Conservation (phyloP, 257 asterid genomes). For the Salvia hispanica region DNA sequence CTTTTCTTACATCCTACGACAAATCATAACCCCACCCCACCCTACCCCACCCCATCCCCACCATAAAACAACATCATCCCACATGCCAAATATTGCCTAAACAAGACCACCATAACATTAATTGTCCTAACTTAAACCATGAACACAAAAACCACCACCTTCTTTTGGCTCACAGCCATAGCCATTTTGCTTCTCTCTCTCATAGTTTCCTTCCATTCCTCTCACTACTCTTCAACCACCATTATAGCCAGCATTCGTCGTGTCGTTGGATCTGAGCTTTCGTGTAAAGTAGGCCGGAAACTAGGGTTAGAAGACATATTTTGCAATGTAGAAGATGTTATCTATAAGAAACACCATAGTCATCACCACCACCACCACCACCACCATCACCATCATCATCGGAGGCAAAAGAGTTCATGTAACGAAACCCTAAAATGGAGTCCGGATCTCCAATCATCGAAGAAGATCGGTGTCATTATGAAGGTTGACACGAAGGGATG, state of each 20-base stretch:
- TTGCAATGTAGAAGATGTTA: conserved; percentile 25
- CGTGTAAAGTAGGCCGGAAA: conserved; percentile 30
- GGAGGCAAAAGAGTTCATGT: conserved; percentile 33
- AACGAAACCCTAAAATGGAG: conserved; percentile 43
- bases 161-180: conserved; percentile 57
- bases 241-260: neutral
- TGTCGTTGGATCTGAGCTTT: conserved; percentile 24
- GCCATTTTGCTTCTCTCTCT: conserved; percentile 49
- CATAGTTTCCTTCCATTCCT: conserved; percentile 35
- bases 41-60: neutral
- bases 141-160: conserved; percentile 44
- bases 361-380: conserved; percentile 35
- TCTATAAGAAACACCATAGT: conserved; percentile 27
- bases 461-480: conserved; percentile 49
- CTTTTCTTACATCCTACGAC: conserved; percentile 70
- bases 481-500: conserved; percentile 70
- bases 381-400: conserved; percentile 32
- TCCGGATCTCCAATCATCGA: conserved; percentile 48
- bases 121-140: conserved; percentile 37
- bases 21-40: conserved; percentile 8
- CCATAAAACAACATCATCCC: conserved; percentile 26
- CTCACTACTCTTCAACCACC: conserved; percentile 18
- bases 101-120: conserved; percentile 23
- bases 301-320: conserved; percentile 39
- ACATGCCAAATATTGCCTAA: conserved; percentile 17